These are phyloP conservation scores for Phytophthora capsici DNA, from an alignment of 352 stramenopile genomes.

Conservation along the genomic window DNA sequence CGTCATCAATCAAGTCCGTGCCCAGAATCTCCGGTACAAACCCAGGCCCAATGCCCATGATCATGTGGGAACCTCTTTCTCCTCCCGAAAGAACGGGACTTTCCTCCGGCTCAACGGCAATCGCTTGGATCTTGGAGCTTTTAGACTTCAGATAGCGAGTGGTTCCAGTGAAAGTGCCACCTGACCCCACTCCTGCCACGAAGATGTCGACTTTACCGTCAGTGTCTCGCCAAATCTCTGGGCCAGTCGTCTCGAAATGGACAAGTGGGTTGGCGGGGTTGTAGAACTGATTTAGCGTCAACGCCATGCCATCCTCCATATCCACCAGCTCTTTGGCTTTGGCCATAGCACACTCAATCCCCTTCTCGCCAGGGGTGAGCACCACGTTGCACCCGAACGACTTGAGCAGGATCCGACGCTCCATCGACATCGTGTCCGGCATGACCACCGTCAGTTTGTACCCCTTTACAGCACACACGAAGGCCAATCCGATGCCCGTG, in stretches of 20 bases:
- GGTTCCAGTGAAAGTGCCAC: conserved; percentile 86
- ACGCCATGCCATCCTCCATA: conserved; percentile 14
- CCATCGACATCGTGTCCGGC: conserved; percentile 30
- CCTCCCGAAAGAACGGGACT: conserved; percentile 78
- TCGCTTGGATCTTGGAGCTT: conserved; percentile 68
- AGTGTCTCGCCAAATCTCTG: conserved; percentile 24
- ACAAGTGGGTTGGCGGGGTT: conserved; percentile 24
- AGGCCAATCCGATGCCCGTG: not conserved
- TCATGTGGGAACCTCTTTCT: conserved; percentile 82
- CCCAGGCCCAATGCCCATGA: conserved; percentile 83
- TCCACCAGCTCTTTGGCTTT: conserved; percentile 24
- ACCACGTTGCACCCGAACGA: conserved; percentile 14
- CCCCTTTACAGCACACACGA: not conserved
- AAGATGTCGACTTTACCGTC: conserved; percentile 26
- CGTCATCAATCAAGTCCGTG: conserved; percentile 89
- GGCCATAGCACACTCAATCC: conserved; percentile 27
- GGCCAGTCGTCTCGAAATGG: conserved; percentile 27
- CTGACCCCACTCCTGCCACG: conserved; percentile 75
- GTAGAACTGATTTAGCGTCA: conserved; percentile 27
- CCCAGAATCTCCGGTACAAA: conserved; percentile 83
- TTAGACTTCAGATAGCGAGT: conserved; percentile 87
- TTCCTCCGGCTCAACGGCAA: conserved; percentile 82
- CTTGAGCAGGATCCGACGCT: conserved; percentile 24
- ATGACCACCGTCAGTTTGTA: conserved; percentile 28
- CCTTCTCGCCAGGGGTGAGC: conserved; percentile 58